phyloP scores from a whole-genome alignment of 148 eudicot species.

The Arbutus unedo region DNA sequence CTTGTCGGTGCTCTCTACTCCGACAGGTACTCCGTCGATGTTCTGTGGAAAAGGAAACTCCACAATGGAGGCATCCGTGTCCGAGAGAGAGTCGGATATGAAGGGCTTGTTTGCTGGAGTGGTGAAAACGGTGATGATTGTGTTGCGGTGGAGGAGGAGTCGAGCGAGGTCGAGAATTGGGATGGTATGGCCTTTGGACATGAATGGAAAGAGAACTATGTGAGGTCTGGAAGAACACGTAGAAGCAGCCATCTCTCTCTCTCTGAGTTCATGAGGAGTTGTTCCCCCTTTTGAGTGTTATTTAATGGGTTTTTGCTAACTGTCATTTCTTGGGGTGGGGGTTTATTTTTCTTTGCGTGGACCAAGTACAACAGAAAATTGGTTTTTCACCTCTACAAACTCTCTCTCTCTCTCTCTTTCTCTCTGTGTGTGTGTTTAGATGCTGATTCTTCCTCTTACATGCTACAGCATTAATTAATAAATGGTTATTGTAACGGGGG shows the following conservation, averaged over 20 bases:
- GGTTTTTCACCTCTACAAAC: too few relatives aligned
- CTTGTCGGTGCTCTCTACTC: conserved; percentile 63
- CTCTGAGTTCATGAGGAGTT: background rate
- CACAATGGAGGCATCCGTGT: conserved; percentile 26
- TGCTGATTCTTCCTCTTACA: too few relatives aligned
- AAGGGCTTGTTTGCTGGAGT: conserved; percentile 56
- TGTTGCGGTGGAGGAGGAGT: conserved; percentile 45
- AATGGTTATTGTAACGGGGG: too few relatives aligned
- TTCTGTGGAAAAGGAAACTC: conserved; percentile 47
- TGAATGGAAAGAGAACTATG: conserved; percentile 56
- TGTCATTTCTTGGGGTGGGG: too few relatives aligned
- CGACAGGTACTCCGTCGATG: conserved; percentile 26
- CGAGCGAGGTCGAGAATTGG: conserved; percentile 62
- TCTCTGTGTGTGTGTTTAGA: too few relatives aligned
- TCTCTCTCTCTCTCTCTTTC: too few relatives aligned
- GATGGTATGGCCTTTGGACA: conserved; percentile 86
- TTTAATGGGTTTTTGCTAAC: background rate
- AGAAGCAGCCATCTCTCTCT: conserved; percentile 1
- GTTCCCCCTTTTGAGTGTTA: background rate
- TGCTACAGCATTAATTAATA: too few relatives aligned
- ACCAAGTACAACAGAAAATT: too few relatives aligned
- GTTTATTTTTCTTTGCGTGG: too few relatives aligned
- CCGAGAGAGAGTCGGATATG: conserved; percentile 38
- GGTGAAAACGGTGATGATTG: conserved; percentile 57
- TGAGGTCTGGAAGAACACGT: background rate